Percentiles rank a stretch among this genome's conserved stretches.
Evolutionary conservation across 306 rosid species (phyloP).

Genomic region (Datisca glomerata): DNA sequence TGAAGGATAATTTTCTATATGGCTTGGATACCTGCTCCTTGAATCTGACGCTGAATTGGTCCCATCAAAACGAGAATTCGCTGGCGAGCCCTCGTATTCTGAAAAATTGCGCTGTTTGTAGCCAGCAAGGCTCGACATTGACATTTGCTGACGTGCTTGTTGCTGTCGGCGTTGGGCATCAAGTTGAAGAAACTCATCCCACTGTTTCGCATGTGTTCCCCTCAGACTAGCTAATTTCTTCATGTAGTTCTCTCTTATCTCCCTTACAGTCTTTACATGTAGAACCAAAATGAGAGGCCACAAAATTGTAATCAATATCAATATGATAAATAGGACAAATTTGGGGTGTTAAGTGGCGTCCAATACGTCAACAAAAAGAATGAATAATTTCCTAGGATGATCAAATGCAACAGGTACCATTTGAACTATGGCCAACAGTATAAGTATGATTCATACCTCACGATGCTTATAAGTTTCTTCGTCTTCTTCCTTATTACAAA

Average conservation of each 20-base stretch:
- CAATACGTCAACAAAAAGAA: constrained; percentile 3
- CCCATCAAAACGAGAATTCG: constrained; percentile 50
- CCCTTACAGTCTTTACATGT: constrained; percentile 57
- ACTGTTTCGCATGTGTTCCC: constrained; percentile 55
- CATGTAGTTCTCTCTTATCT: constrained; percentile 74
- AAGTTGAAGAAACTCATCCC: constrained; percentile 83
- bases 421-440: constrained; percentile 7
- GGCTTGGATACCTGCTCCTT: constrained; percentile 61
- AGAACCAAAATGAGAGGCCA: constrained; percentile 20
- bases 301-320: constrained; percentile 14
- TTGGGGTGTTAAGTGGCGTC: not conserved
- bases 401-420: constrained; percentile 9
- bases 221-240: constrained; percentile 62
- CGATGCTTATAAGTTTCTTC: constrained; percentile 89
- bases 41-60: constrained; percentile 51
- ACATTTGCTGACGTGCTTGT: constrained; percentile 52
- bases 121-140: constrained; percentile 52
- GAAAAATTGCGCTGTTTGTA: constrained; percentile 58
- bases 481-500: constrained; percentile 87
- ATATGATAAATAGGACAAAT: constrained; percentile 4
- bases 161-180: constrained; percentile 71
- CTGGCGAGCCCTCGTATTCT: constrained; percentile 48
- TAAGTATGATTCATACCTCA: constrained; percentile 49
- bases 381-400: constrained; percentile 2
- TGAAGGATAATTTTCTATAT: constrained; percentile 47